A percentile compares a stretch with the other conserved stretches of the same genome.
Conservation (phyloP, 768 basidiomycete genomes). For the Tricholoma matsutake region DNA sequence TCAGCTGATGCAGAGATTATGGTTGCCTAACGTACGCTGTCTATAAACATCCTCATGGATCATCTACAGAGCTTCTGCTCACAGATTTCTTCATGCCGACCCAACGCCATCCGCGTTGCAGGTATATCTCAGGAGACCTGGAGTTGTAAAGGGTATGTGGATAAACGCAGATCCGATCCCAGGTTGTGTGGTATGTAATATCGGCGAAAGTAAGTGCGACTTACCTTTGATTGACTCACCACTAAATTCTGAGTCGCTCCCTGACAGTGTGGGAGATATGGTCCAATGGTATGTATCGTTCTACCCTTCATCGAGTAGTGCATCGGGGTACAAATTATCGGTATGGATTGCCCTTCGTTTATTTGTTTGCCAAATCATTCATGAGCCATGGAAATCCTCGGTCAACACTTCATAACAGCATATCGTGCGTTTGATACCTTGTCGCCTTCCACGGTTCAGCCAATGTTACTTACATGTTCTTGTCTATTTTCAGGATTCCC, state of each 20-base stretch:
- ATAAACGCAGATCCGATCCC: constrained; percentile 82
- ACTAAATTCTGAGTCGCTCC: not conserved
- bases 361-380: not conserved
- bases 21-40: constrained; percentile 77
- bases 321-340: constrained; percentile 72
- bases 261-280: constrained; percentile 85
- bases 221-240: not conserved
- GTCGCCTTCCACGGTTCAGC: not conserved
- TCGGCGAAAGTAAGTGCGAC: constrained; percentile 77
- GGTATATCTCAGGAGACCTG: constrained; percentile 60
- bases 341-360: constrained; percentile 31
- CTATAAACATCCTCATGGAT: not conserved
- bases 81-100: constrained; percentile 86
- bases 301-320: constrained; percentile 88
- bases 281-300: constrained; percentile 81
- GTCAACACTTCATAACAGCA: constrained; percentile 34
- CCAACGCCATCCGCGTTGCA: constrained; percentile 78
- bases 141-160: constrained; percentile 57
- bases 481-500: constrained; percentile 53
- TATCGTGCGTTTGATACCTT: constrained; percentile 55
- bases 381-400: not conserved
- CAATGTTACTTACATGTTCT: constrained; percentile 4
- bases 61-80: not conserved
- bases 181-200: constrained; percentile 85
- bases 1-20: constrained; percentile 62